Evolutionary conservation across 176 grass and related monocot species (phyloP).

Genomic region (Triticum turgidum): DNA sequence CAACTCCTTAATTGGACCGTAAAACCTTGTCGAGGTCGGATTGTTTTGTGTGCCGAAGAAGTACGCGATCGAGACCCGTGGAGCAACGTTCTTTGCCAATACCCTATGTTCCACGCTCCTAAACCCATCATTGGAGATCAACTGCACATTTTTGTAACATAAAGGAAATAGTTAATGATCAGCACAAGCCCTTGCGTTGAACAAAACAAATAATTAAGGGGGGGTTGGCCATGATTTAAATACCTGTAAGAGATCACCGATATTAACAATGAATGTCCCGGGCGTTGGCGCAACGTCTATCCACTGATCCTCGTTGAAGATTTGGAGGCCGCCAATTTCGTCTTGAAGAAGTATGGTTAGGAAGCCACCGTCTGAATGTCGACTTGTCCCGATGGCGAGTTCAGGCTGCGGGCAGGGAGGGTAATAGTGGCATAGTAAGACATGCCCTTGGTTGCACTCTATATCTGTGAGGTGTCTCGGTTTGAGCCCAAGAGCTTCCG

Average conservation of each 20-base stretch:
- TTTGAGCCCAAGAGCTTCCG: slow-evolving; percentile 51
- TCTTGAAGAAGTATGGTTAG: slow-evolving; percentile 53
- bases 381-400: slow-evolving; percentile 42
- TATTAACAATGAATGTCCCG: slow-evolving; percentile 50
- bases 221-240: too few species aligned
- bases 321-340: slow-evolving; percentile 42
- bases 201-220: too few species aligned
- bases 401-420: slow-evolving; percentile 63
- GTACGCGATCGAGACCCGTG: slow-evolving; percentile 41
- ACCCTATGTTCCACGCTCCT: slow-evolving; percentile 64
- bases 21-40: slow-evolving; percentile 34
- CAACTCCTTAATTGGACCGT: slow-evolving; percentile 68
- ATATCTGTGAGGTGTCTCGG: slow-evolving; percentile 38
- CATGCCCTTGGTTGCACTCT: slow-evolving; percentile 42
- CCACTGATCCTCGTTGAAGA: slow-evolving; percentile 37
- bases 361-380: slow-evolving; percentile 51
- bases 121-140: slow-evolving; percentile 60
- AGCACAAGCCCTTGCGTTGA: too few species aligned
- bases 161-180: too few species aligned
- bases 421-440: slow-evolving; percentile 55
- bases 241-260: slow-evolving; percentile 60
- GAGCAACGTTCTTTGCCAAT: slow-evolving; percentile 29
- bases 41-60: slow-evolving; percentile 47
- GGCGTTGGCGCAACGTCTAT: slow-evolving; percentile 34
- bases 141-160: slow-evolving; percentile 10